phyloP scores from a whole-genome alignment of 2,329 filamentous ascomycete genomes.

The Claviceps maximensis region DNA sequence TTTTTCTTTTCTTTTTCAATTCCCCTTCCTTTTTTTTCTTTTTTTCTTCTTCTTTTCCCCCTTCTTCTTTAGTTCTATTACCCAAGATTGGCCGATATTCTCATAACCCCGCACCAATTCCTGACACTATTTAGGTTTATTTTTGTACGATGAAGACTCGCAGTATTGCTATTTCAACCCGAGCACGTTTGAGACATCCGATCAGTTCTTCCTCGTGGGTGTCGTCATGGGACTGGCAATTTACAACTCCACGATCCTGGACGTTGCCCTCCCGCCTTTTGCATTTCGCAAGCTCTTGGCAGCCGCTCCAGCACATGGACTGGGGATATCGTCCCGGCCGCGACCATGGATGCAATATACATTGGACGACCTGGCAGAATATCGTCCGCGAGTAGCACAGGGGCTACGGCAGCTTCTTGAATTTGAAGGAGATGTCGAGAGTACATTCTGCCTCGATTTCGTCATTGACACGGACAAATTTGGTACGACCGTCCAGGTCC shows the following conservation, averaged over 20 bases:
- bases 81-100: too few species aligned
- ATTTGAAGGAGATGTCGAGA: conserved; percentile 71
- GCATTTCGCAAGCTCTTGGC: conserved; percentile 78
- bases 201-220: conserved; percentile 84
- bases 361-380: conserved; percentile 72
- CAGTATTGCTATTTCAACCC: conserved; percentile 90
- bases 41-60: too few species aligned
- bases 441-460: conserved; percentile 72
- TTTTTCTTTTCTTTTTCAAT: too few species aligned
- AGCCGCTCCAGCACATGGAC: conserved; percentile 51
- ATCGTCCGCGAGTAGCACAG: conserved; percentile 59
- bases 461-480: conserved; percentile 66
- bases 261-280: conserved; percentile 77
- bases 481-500: conserved; percentile 50
- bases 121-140: conserved; percentile 51
- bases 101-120: too few species aligned
- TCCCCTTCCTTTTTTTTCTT: not conserved
- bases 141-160: conserved; percentile 83
- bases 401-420: conserved; percentile 67
- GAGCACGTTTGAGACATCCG: conserved; percentile 75
- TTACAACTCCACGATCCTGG: conserved; percentile 88
- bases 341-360: conserved; percentile 57
- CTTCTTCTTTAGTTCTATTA: too few species aligned
- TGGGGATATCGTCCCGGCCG: conserved; percentile 41
- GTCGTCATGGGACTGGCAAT: conserved; percentile 81